Conservation (phyloP, 139 green algal species). For the Edaphochlamys debaryana region DNA sequence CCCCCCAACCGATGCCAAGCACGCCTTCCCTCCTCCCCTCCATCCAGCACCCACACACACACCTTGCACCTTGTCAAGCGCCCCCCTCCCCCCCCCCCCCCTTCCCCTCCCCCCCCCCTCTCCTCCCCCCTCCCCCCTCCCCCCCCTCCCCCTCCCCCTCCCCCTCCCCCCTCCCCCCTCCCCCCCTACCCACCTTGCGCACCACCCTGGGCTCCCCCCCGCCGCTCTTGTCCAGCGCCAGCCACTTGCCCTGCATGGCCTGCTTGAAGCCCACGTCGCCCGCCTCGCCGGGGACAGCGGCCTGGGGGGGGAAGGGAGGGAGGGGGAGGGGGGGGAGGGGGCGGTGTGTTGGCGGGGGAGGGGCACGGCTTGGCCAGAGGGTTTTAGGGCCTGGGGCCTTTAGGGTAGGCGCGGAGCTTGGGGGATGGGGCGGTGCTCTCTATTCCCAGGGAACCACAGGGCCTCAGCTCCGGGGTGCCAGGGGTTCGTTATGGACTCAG, state of each 20-base stretch:
- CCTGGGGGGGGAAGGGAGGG: constrained; percentile 8
- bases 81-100: no score
- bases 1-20: no score
- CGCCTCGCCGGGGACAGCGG: constrained; percentile 62
- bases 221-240: constrained; percentile 62
- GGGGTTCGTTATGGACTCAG: no score
- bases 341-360: background rate
- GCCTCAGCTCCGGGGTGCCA: no score
- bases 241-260: constrained; percentile 88
- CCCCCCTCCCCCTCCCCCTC: background rate
- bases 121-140: background rate
- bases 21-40: no score
- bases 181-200: constrained; percentile 58
- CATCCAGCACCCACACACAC: no score
- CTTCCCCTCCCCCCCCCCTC: background rate
- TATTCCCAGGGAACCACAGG: no score
- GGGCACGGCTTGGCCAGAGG: no score
- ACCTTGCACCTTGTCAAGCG: no score
- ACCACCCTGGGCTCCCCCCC: constrained; percentile 53
- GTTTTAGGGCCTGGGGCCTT: no score
- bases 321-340: background rate
- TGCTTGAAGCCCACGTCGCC: constrained; percentile 93
- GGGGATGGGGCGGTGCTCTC: no score
- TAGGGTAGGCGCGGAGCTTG: no score
- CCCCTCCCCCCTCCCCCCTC: background rate